phyloP scores from a whole-genome alignment of 805 yeast genomes.

The Pichia gijzeniarum region DNA sequence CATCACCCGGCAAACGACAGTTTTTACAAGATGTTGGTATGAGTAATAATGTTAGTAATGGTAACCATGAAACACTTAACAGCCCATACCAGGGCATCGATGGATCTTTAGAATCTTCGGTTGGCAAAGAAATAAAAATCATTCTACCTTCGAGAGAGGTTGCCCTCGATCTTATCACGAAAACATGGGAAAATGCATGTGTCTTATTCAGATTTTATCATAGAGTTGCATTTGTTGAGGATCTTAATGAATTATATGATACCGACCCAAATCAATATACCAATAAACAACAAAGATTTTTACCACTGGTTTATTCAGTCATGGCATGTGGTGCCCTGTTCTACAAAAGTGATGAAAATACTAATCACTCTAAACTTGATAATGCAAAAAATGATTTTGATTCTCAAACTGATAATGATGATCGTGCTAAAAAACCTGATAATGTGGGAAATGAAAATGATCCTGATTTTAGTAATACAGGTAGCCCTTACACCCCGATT shows the following conservation, averaged over 20 bases:
- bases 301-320: slow-evolving; percentile 80
- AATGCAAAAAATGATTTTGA: background rate
- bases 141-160: slow-evolving; percentile 70
- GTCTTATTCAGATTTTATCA: slow-evolving; percentile 82
- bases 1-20: background rate
- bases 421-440: slow-evolving; percentile 22
- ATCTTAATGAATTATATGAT: slow-evolving; percentile 68
- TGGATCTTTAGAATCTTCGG: slow-evolving; percentile 33
- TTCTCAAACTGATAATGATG: slow-evolving; percentile 11
- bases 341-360: slow-evolving; percentile 43
- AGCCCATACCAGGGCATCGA: slow-evolving; percentile 28
- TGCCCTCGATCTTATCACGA: slow-evolving; percentile 63
- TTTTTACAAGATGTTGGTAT: too few relatives aligned
- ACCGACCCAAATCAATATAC: slow-evolving; percentile 68
- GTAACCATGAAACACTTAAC: background rate
- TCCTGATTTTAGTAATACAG: background rate
- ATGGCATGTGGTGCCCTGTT: slow-evolving; percentile 85
- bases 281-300: slow-evolving; percentile 63
- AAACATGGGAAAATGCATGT: slow-evolving; percentile 83
- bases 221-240: slow-evolving; percentile 70
- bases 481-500: background rate
- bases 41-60: background rate
- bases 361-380: slow-evolving; percentile 12
- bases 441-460: slow-evolving; percentile 7
- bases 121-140: slow-evolving; percentile 47